Percentiles rank a stretch among this genome's conserved stretches.
Evolutionary conservation across 73 alveolate genomes (phyloP).

Genomic region (Uronychia setigera): DNA sequence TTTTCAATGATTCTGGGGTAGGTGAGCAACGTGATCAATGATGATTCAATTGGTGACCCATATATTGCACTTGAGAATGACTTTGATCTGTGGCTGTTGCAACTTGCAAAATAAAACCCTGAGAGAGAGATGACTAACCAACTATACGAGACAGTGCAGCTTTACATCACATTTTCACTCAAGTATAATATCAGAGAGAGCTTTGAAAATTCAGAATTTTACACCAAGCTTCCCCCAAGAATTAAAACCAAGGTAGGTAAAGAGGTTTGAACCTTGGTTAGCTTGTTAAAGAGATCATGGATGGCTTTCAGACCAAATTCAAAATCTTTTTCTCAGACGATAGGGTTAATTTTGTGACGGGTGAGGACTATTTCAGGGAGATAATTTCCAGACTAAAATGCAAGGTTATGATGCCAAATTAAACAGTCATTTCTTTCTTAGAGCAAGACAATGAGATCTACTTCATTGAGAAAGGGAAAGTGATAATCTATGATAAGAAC

Average conservation of each 20-base stretch:
- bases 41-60: background rate
- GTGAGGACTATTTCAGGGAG: background rate
- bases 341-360: background rate
- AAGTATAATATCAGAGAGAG: background rate
- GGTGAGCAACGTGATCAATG: background rate
- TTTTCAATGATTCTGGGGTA: background rate
- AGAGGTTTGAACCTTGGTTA: background rate
- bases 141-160: background rate
- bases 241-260: background rate
- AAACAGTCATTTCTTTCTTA: background rate
- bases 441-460: background rate
- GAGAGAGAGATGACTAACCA: background rate
- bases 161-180: background rate
- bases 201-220: background rate
- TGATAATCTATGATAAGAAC: background rate
- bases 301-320: background rate
- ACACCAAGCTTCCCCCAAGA: background rate
- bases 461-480: background rate
- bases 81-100: background rate
- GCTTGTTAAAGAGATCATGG: background rate
- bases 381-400: background rate
- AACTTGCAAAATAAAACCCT: background rate
- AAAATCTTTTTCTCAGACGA: background rate
- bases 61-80: background rate
- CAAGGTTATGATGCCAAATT: background rate